Evolutionary conservation across 768 basidiomycete genomes (phyloP).

Genomic region (Panaeolus papilionaceus): DNA sequence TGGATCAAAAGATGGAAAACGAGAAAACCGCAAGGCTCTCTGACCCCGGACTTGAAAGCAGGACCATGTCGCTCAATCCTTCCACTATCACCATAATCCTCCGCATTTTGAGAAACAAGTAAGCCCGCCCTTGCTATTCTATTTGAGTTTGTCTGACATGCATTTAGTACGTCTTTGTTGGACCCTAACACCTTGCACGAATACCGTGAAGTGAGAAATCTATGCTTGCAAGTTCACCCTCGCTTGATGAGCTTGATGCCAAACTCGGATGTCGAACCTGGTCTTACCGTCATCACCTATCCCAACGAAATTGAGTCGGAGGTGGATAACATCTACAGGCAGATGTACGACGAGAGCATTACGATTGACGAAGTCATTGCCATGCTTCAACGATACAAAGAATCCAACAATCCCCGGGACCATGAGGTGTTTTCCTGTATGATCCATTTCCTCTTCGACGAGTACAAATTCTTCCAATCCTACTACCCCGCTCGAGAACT

Average conservation of each 20-base stretch:
- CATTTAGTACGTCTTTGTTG: slow-evolving; percentile 71
- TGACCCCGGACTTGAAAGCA: slow-evolving; percentile 77
- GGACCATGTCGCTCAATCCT: slow-evolving; percentile 87
- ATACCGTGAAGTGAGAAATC: slow-evolving; percentile 90
- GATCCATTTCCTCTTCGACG: slow-evolving; percentile 99
- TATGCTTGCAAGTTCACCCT: slow-evolving; percentile 93
- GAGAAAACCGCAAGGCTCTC: slow-evolving; percentile 81
- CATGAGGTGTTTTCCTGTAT: slow-evolving; percentile 99
- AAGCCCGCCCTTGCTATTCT: slow-evolving; percentile 31
- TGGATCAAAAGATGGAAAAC: slow-evolving; percentile 92
- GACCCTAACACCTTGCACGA: slow-evolving; percentile 80
- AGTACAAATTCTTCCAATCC: slow-evolving; percentile 99
- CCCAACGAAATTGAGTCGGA: slow-evolving; percentile 89
- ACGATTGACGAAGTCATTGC: slow-evolving; percentile 93
- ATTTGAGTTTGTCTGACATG: slow-evolving; percentile 18
- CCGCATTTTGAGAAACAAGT: slow-evolving; percentile 87
- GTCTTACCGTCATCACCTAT: slow-evolving; percentile 88
- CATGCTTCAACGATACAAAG: slow-evolving; percentile 86
- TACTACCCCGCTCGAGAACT: slow-evolving; percentile 95
- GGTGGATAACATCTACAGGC: slow-evolving; percentile 95
- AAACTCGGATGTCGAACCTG: slow-evolving; percentile 86
- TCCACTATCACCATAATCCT: slow-evolving; percentile 93
- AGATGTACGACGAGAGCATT: slow-evolving; percentile 97
- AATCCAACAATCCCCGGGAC: slow-evolving; percentile 81
- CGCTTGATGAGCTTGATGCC: slow-evolving; percentile 94